These are phyloP conservation scores for Macaranga tanarius DNA, from an alignment of 441 rosid species.

Conservation along the genomic window DNA sequence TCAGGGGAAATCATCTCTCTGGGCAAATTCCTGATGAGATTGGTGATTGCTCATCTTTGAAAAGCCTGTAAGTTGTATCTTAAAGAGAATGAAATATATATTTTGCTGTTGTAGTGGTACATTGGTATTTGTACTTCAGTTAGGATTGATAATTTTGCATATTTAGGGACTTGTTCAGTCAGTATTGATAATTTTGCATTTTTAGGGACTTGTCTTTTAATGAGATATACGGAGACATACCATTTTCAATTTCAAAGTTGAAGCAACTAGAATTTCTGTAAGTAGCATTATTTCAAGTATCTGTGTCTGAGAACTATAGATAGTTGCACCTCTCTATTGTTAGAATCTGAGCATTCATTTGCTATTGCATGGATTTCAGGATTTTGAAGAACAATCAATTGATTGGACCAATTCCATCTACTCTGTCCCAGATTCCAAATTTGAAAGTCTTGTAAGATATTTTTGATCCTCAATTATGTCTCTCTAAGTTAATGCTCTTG, in stretches of 20 bases:
- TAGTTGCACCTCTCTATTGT: neutral
- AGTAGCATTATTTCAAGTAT: constrained; percentile 31
- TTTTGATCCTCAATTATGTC: neutral
- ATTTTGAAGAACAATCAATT: constrained; percentile 78
- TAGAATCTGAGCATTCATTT: neutral
- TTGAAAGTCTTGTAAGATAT: constrained; percentile 69
- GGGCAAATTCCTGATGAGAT: constrained; percentile 97
- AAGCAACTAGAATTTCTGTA: constrained; percentile 76
- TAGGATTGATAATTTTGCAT: constrained; percentile 24
- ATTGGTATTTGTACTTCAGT: neutral
- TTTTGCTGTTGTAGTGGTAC: neutral
- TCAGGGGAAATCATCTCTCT: constrained; percentile 66
- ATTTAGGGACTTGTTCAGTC: constrained; percentile 59
- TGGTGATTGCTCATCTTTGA: constrained; percentile 78
- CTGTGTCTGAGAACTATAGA: neutral
- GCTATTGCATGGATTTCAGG: constrained; percentile 34
- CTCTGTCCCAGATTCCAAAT: constrained; percentile 90
- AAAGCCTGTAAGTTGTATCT: constrained; percentile 57
- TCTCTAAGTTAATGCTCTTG: neutral
- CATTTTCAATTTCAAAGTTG: constrained; percentile 84
- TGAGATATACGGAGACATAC: constrained; percentile 83
- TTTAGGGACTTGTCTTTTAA: constrained; percentile 81
- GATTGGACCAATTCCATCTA: constrained; percentile 85
- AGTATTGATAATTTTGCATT: constrained; percentile 25
- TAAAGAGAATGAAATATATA: neutral